Conservation (phyloP, 2,329 filamentous ascomycete genomes). For the Pyrenophora seminiperda region DNA sequence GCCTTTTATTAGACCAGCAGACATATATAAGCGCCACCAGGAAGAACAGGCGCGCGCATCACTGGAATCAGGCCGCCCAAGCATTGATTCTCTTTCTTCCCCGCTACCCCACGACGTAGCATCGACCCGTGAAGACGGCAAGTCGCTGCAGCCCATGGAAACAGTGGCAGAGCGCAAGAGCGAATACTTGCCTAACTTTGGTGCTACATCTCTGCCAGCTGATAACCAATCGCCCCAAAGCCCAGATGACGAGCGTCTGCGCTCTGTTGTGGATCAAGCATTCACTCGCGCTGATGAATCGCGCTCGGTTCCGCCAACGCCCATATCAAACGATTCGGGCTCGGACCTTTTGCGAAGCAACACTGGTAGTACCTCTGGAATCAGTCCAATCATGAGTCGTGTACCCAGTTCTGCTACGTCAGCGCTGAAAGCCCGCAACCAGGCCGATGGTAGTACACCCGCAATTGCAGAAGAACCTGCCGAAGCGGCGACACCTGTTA, state of each 20-base stretch:
- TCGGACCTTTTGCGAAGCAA: conserved; percentile 62
- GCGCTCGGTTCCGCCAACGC: conserved; percentile 58
- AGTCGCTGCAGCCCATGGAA: conserved; percentile 50
- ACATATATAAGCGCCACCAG: conserved; percentile 75
- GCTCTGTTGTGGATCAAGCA: conserved; percentile 65
- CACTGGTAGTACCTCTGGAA: conserved; percentile 65
- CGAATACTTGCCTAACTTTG: conserved; percentile 60
- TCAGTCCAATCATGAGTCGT: conserved; percentile 69
- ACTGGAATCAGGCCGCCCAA: conserved; percentile 63
- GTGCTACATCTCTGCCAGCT: conserved; percentile 15
- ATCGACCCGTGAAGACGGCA: conserved; percentile 30
- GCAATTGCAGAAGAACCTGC: conserved; percentile 62
- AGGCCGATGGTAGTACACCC: conserved; percentile 53
- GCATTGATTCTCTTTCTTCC: conserved; percentile 57
- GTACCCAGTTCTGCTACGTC: conserved; percentile 55
- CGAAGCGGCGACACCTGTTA: conserved; percentile 43
- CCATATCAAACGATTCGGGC: conserved; percentile 52
- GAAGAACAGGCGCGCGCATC: conserved; percentile 67
- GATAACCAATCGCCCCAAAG: conserved; percentile 14
- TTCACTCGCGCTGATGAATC: conserved; percentile 65
- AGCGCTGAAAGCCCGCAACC: conserved; percentile 47
- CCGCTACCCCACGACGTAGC: conserved; percentile 29
- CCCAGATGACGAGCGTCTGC: conserved; percentile 36
- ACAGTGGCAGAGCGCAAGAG: conserved; percentile 64
- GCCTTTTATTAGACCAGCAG: conserved; percentile 73